A percentile compares a stretch with the other conserved stretches of the same genome.
Conservation (phyloP, 768 basidiomycete species). For the Pleurotus tuoliensis region DNA sequence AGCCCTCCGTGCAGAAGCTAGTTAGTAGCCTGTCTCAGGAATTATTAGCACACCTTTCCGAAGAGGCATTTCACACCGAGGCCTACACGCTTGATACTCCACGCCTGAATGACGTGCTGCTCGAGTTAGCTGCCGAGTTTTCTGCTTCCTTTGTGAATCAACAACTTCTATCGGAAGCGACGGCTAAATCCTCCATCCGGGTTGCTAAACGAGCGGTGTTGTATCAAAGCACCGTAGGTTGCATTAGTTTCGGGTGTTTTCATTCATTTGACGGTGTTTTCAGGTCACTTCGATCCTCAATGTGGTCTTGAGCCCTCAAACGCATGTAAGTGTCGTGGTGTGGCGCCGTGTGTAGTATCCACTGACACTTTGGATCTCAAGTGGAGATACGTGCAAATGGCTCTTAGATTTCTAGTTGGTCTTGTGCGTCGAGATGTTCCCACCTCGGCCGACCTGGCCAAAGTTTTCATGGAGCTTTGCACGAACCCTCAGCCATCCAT, state of each 20-base stretch:
- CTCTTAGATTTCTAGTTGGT: slow-evolving; percentile 54
- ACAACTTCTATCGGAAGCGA: slow-evolving; percentile 38
- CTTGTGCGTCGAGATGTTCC: slow-evolving; percentile 62
- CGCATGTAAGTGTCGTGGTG: slow-evolving; percentile 54
- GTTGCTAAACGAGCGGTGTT: slow-evolving; percentile 39
- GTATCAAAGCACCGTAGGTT: slow-evolving; percentile 47
- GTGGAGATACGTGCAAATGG: slow-evolving; percentile 83
- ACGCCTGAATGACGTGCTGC: slow-evolving; percentile 43
- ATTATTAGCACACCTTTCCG: slow-evolving; percentile 52
- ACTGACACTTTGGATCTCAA: slow-evolving; percentile 23
- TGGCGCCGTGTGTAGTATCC: slow-evolving; percentile 5
- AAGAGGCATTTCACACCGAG: slow-evolving; percentile 63
- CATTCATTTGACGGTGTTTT: slow-evolving; percentile 11
- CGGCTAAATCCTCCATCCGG: slow-evolving; percentile 38
- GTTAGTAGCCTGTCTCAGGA: slow-evolving; percentile 62
- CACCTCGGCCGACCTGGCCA: slow-evolving; percentile 48
- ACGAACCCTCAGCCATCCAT: slow-evolving; percentile 72
- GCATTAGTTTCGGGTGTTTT: neutral
- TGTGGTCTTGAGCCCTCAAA: slow-evolving; percentile 55
- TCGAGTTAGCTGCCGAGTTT: slow-evolving; percentile 49
- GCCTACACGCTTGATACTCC: slow-evolving; percentile 48
- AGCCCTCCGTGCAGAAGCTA: slow-evolving; percentile 79
- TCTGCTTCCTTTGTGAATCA: slow-evolving; percentile 37
- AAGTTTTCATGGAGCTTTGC: slow-evolving; percentile 61
- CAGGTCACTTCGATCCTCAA: slow-evolving; percentile 61